Evolutionary conservation across 2,329 filamentous ascomycete species (phyloP).

Genomic region (Neocucurbitaria cava): DNA sequence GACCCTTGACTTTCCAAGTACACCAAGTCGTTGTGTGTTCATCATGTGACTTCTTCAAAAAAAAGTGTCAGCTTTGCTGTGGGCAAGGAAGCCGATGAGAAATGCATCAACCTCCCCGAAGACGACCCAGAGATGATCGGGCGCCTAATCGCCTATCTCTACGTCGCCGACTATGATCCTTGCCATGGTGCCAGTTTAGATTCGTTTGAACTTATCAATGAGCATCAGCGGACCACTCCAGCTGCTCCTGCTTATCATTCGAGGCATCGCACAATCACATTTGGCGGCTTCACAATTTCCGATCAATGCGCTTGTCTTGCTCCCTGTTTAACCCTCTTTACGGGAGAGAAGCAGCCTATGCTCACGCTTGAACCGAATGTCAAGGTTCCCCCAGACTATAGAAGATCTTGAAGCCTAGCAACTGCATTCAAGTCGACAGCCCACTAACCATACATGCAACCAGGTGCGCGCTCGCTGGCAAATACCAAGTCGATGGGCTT

Average conservation of each 20-base stretch:
- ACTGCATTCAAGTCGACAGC: conserved; percentile 32
- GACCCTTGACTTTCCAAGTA: conserved; percentile 14
- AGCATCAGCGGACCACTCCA: conserved; percentile 1
- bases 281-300: background rate
- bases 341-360: background rate
- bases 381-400: background rate
- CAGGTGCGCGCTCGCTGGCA: conserved; percentile 29
- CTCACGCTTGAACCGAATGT: background rate
- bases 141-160: conserved; percentile 26
- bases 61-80: conserved; percentile 14
- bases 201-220: conserved; percentile 4
- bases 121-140: conserved; percentile 29
- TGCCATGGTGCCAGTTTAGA: background rate
- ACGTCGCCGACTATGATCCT: conserved; percentile 29
- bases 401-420: background rate
- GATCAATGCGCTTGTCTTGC: conserved; percentile 16
- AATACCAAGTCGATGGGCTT: conserved; percentile 22
- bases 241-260: conserved; percentile 2
- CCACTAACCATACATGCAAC: conserved; percentile 30
- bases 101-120: conserved; percentile 18
- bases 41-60: conserved; percentile 23
- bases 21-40: conserved; percentile 22
- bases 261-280: background rate
- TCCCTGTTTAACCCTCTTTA: background rate
- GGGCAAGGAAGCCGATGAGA: conserved; percentile 16